phyloP scores from a whole-genome alignment of 2,329 filamentous ascomycete genomes.

The Phialophora verrucosa region DNA sequence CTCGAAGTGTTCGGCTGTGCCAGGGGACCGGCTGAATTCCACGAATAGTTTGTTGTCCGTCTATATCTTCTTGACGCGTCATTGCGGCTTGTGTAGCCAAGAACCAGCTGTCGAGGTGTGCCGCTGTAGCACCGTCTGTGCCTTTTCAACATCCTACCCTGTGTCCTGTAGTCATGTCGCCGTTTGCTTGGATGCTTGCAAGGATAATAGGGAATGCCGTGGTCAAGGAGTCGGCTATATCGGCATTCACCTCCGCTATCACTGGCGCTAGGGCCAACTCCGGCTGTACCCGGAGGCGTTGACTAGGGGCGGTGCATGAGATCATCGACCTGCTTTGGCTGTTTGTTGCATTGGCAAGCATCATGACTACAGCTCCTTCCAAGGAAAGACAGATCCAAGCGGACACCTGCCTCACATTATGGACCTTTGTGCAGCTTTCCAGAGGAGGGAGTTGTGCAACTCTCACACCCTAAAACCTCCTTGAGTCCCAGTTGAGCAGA shows the following conservation, averaged over 20 bases:
- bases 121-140: background rate
- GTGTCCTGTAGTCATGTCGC: background rate
- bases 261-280: background rate
- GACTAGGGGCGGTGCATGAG: background rate
- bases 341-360: background rate
- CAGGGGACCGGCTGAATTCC: conserved; percentile 11
- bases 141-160: background rate
- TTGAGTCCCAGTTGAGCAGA: background rate
- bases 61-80: background rate
- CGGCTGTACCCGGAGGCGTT: background rate
- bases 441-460: background rate
- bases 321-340: background rate
- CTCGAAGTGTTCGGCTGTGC: conserved; percentile 2
- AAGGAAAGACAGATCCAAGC: background rate
- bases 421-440: background rate
- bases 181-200: background rate
- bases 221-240: background rate
- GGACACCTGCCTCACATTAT: background rate
- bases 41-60: conserved; percentile 7
- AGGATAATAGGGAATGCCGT: background rate
- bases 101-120: background rate
- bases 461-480: background rate
- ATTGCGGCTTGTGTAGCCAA: conserved; percentile 1
- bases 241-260: background rate
- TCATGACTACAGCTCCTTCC: background rate